phyloP scores from a whole-genome alignment of 306 rosid species.

The Leucaena leucocephala region DNA sequence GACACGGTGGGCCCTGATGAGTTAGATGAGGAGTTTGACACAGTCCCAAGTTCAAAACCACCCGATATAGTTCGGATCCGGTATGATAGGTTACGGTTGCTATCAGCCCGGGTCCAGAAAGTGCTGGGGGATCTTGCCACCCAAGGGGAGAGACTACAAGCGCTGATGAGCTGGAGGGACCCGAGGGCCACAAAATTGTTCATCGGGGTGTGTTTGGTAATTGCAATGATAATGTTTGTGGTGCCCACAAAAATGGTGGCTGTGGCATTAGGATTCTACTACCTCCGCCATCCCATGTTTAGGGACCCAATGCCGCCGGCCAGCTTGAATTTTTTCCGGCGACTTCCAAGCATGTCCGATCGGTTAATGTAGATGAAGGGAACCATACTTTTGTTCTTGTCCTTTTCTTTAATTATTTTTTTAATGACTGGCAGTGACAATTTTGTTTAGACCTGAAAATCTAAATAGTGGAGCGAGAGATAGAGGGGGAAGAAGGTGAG shows the following conservation, averaged over 20 bases:
- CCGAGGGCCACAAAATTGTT: constrained; percentile 82
- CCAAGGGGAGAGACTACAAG: constrained; percentile 90
- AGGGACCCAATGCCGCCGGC: constrained; percentile 58
- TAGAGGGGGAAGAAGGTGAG: constrained; percentile 25
- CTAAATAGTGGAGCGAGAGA: constrained; percentile 20
- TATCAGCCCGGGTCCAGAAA: constrained; percentile 83
- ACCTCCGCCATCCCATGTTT: constrained; percentile 59
- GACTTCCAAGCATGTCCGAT: constrained; percentile 87
- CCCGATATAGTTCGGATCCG: constrained; percentile 67
- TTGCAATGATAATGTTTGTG: constrained; percentile 40
- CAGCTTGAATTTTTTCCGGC: constrained; percentile 56
- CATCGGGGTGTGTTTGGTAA: constrained; percentile 46
- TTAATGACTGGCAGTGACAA: not conserved
- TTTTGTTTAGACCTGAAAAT: constrained; percentile 40
- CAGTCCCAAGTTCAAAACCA: constrained; percentile 83
- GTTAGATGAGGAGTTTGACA: constrained; percentile 86
- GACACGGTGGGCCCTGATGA: constrained; percentile 88
- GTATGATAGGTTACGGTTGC: constrained; percentile 75
- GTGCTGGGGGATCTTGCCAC: constrained; percentile 94
- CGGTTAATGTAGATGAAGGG: constrained; percentile 65
- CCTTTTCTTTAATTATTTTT: not conserved
- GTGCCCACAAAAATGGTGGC: constrained; percentile 75
- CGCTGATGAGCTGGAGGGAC: constrained; percentile 89
- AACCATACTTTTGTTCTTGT: not conserved
- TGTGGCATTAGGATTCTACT: constrained; percentile 78